phyloP scores from a whole-genome alignment of 2,329 filamentous ascomycete genomes.

The Talaromyces sp. region DNA sequence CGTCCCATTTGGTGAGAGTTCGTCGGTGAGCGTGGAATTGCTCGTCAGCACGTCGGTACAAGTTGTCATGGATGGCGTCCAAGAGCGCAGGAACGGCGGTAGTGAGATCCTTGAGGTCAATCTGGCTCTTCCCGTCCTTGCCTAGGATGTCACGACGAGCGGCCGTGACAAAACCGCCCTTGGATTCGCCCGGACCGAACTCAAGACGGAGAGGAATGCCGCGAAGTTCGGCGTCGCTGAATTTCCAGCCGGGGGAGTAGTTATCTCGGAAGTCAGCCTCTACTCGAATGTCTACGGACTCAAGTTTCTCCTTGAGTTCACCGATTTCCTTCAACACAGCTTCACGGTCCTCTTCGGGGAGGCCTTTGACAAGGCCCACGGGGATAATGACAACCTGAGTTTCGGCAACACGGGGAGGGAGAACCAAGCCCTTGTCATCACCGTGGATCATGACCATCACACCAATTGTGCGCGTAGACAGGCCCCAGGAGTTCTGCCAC shows the following conservation, averaged over 20 bases:
- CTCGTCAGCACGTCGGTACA: constrained; percentile 70
- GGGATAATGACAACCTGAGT: constrained; percentile 83
- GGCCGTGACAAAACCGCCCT: constrained; percentile 75
- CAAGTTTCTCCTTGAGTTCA: constrained; percentile 62
- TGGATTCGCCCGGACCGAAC: constrained; percentile 90
- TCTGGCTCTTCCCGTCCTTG: constrained; percentile 67
- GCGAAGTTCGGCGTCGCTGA: constrained; percentile 98
- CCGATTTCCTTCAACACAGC: constrained; percentile 72
- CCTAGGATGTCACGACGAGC: constrained; percentile 74
- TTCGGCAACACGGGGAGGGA: constrained; percentile 85
- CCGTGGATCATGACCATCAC: constrained; percentile 99
- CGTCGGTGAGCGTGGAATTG: constrained; percentile 77
- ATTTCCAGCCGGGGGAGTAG: constrained; percentile 94
- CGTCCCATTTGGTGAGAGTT: constrained; percentile 77
- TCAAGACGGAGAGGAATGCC: constrained; percentile 91
- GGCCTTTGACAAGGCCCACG: constrained; percentile 88
- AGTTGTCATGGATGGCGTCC: constrained; percentile 81
- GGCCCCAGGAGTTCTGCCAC: constrained; percentile 99
- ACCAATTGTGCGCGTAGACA: constrained; percentile 94
- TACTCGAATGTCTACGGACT: constrained; percentile 67
- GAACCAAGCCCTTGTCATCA: constrained; percentile 89
- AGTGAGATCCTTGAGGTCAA: constrained; percentile 67
- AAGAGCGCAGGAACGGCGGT: constrained; percentile 74
- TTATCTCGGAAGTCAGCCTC: constrained; percentile 82
- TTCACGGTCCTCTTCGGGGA: constrained; percentile 69